phyloP scores from a whole-genome alignment of 306 rosid genomes.

The Casuarina equisetifolia region DNA sequence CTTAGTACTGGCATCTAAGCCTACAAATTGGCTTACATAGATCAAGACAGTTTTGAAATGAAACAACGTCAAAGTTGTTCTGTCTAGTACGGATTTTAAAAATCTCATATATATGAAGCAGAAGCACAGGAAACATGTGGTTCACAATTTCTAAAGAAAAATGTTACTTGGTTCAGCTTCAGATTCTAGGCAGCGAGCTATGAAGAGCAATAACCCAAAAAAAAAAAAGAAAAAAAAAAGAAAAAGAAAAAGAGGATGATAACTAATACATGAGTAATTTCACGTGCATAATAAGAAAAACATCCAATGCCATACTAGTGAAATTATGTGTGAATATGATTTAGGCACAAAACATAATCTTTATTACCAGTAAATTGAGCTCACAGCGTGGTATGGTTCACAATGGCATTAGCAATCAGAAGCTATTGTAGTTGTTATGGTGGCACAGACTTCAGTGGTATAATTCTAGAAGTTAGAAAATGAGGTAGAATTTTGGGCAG shows the following conservation, averaged over 20 bases:
- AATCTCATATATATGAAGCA: not conserved
- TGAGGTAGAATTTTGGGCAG: no score
- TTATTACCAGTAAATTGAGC: no score
- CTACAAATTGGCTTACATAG: not conserved
- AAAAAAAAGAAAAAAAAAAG: not conserved
- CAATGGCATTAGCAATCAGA: no score
- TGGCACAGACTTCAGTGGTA: no score
- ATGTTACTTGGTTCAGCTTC: not conserved
- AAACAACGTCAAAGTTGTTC: not conserved
- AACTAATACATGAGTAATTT: not conserved
- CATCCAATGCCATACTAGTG: no score
- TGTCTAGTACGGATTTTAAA: not conserved
- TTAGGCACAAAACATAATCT: no score
- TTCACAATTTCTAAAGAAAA: slow-evolving; percentile 4
- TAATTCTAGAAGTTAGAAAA: no score
- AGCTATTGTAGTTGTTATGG: no score
- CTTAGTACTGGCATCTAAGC: not conserved
- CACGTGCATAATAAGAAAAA: no score
- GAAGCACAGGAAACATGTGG: not conserved
- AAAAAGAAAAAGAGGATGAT: not conserved
- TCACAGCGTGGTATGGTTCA: no score
- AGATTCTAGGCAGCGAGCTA: not conserved
- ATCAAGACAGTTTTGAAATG: not conserved
- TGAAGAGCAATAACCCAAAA: not conserved
- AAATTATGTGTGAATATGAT: no score